Percentiles rank a stretch among this genome's conserved stretches.
These are phyloP conservation scores for Exophiala viscosa DNA, from an alignment of 2,329 filamentous ascomycete species.

Conservation along the genomic window DNA sequence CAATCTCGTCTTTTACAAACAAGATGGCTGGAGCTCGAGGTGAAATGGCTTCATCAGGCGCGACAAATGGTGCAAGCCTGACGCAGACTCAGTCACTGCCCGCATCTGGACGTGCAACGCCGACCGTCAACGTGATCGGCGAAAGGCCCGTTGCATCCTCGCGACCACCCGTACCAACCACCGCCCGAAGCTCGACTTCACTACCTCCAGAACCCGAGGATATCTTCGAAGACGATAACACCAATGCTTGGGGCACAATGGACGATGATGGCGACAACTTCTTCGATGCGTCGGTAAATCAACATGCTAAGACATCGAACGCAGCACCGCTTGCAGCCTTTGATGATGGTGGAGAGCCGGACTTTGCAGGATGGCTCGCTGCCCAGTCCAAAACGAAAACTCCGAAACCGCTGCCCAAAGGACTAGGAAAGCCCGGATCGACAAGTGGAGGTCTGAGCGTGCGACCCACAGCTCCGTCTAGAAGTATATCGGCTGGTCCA, in stretches of 20 bases:
- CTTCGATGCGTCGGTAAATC: slow-evolving; percentile 40
- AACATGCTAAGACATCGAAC: slow-evolving; percentile 29
- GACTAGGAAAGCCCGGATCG: slow-evolving; percentile 60
- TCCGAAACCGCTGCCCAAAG: slow-evolving; percentile 76
- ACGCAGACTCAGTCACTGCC: slow-evolving; percentile 49
- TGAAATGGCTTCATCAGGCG: slow-evolving; percentile 66
- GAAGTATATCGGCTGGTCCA: slow-evolving; percentile 37
- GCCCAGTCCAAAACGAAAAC: slow-evolving; percentile 75
- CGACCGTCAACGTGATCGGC: slow-evolving; percentile 24
- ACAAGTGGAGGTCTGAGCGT: slow-evolving; percentile 31
- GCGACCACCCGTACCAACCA: background rate
- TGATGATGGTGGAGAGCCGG: slow-evolving; percentile 82
- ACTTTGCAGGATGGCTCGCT: slow-evolving; percentile 92
- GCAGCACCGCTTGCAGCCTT: slow-evolving; percentile 46
- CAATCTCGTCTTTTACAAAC: slow-evolving; percentile 97
- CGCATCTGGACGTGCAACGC: slow-evolving; percentile 36
- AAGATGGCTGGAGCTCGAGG: slow-evolving; percentile 80
- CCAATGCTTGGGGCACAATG: slow-evolving; percentile 71
- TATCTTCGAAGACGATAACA: slow-evolving; percentile 57
- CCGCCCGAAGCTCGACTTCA: slow-evolving; percentile 14
- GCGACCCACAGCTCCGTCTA: slow-evolving; percentile 35
- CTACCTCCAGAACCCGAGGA: slow-evolving; percentile 42
- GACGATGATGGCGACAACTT: slow-evolving; percentile 54
- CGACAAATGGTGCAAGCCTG: slow-evolving; percentile 35
- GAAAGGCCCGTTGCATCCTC: slow-evolving; percentile 12